Conservation (phyloP, 139 green algal genomes). For the Chlamydomonas sp. region DNA sequence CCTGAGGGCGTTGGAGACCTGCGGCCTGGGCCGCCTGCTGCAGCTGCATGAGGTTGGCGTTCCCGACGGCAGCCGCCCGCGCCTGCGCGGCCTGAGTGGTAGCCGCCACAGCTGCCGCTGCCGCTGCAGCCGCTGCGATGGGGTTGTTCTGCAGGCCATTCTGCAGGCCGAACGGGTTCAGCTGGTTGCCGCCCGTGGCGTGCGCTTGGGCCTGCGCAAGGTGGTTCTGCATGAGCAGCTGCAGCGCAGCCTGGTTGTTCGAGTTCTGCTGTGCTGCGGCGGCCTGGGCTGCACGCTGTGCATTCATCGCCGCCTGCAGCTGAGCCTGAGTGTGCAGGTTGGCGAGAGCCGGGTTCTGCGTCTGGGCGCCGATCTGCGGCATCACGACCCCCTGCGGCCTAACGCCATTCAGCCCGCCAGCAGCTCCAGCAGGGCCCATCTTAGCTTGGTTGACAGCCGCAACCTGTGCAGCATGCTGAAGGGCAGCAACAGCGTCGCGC, state of each 20-base stretch:
- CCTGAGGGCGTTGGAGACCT: slow-evolving; percentile 19
- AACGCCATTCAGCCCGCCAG: background rate
- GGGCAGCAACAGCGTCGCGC: slow-evolving; percentile 23
- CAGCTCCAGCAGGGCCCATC: slow-evolving; percentile 1
- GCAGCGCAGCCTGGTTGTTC: slow-evolving; percentile 22
- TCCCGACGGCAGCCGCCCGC: slow-evolving; percentile 17
- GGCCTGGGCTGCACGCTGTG: slow-evolving; percentile 21
- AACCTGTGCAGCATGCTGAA: slow-evolving; percentile 33
- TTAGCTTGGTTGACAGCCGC: slow-evolving; percentile 38
- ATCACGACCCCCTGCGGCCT: background rate
- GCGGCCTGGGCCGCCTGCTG: slow-evolving; percentile 40
- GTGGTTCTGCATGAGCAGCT: slow-evolving; percentile 38
- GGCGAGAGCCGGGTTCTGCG: slow-evolving; percentile 6
- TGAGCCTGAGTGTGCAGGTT: slow-evolving; percentile 38
- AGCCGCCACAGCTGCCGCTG: slow-evolving; percentile 24
- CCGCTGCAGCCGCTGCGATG: slow-evolving; percentile 22
- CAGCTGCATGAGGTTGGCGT: slow-evolving; percentile 34
- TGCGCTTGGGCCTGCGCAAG: slow-evolving; percentile 26
- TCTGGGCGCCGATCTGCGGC: background rate
- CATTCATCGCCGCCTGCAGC: slow-evolving; percentile 38
- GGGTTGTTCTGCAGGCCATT: slow-evolving; percentile 41
- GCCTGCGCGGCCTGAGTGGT: slow-evolving; percentile 32
- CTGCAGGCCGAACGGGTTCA: slow-evolving; percentile 19
- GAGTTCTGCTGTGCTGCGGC: slow-evolving; percentile 12
- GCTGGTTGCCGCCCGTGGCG: slow-evolving; percentile 6